Evolutionary conservation across 192 early-diverging fungal genomes (phyloP).

Genomic region (Backusella tuberculispora): DNA sequence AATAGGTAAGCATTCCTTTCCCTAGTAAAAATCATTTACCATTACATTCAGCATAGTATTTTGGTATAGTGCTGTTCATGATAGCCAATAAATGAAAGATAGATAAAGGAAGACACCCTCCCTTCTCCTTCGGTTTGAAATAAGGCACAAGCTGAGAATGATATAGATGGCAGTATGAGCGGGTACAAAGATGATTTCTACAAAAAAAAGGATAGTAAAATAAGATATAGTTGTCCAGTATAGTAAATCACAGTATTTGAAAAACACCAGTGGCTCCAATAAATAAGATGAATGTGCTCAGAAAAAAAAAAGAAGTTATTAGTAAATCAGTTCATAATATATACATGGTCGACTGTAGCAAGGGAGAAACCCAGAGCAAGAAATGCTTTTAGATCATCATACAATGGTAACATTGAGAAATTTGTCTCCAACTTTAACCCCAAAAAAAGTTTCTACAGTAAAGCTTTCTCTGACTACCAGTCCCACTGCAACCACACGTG

Average conservation of each 20-base stretch:
- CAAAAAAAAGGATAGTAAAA: neutral
- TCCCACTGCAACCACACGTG: neutral
- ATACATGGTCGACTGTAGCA: constrained; percentile 1
- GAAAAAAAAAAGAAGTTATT: constrained; percentile 5
- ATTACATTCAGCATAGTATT: too few species aligned
- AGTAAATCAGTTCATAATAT: neutral
- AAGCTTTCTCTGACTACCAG: neutral
- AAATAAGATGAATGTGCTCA: neutral
- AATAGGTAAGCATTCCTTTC: too few species aligned
- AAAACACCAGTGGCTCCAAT: neutral
- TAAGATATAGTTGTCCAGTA: neutral
- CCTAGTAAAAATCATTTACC: too few species aligned
- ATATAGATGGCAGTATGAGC: constrained; percentile 7
- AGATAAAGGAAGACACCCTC: constrained; percentile 15
- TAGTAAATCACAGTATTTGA: neutral
- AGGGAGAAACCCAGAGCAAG: neutral
- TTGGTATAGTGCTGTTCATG: constrained; percentile 1
- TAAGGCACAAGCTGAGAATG: neutral
- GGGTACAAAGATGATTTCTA: neutral
- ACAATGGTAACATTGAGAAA: neutral
- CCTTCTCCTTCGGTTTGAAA: constrained; percentile 10
- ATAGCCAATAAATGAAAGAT: too few species aligned
- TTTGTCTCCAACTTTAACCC: neutral
- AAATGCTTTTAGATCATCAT: neutral
- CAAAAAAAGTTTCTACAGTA: neutral